phyloP scores from a whole-genome alignment of 768 basidiomycete species.

The Boletus vinaceobasis region DNA sequence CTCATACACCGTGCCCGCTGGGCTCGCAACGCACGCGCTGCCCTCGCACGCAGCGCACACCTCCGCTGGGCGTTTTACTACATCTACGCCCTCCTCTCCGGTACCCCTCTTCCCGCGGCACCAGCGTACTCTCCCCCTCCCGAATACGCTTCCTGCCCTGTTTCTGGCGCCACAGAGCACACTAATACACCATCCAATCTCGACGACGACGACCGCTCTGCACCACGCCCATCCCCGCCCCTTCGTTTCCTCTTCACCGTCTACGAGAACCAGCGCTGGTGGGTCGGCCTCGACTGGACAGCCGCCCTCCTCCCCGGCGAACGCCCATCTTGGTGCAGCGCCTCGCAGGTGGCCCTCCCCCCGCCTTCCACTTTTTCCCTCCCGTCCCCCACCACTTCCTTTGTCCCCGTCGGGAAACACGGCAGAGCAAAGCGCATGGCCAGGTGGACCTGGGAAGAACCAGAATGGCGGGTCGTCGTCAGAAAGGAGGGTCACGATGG shows the following conservation, averaged over 20 bases:
- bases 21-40: constrained; percentile 50
- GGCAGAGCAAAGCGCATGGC: constrained; percentile 67
- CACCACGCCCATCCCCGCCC: constrained; percentile 24
- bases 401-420: constrained; percentile 47
- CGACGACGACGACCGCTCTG: constrained; percentile 9
- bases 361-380: constrained; percentile 69
- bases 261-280: constrained; percentile 95
- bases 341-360: constrained; percentile 53
- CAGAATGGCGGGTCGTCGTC: constrained; percentile 82
- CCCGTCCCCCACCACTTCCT: constrained; percentile 58
- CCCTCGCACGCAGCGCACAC: constrained; percentile 64
- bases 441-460: constrained; percentile 86
- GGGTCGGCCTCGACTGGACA: constrained; percentile 97
- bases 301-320: constrained; percentile 87
- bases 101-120: constrained; percentile 46
- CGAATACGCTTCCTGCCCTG: constrained; percentile 26
- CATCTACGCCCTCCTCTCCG: constrained; percentile 50
- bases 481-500: constrained; percentile 49
- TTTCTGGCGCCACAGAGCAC: constrained; percentile 18
- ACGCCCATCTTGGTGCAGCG: constrained; percentile 82
- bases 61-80: constrained; percentile 61
- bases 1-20: constrained; percentile 69
- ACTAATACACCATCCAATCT: constrained; percentile 11
- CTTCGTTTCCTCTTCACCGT: constrained; percentile 85
- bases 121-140: constrained; percentile 32